Evolutionary conservation across 306 rosid species (phyloP).

Genomic region (Echinosophora koreensis): DNA sequence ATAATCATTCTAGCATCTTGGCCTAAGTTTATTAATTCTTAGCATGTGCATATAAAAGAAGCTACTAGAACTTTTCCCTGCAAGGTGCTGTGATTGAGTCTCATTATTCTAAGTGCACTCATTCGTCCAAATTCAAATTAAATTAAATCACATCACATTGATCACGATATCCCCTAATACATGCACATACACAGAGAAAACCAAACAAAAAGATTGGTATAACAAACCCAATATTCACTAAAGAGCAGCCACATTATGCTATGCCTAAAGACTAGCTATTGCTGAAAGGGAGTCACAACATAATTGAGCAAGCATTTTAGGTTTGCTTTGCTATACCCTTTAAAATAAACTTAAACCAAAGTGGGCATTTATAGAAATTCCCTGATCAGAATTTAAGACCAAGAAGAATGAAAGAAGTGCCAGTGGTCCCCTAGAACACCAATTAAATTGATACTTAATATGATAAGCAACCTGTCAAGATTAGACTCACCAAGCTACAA

Average conservation of each 20-base stretch:
- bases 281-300: slow-evolving; percentile 34
- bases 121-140: slow-evolving; percentile 1
- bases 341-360: slow-evolving; percentile 32
- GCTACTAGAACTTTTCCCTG: not conserved
- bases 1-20: slow-evolving; percentile 17
- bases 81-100: not conserved
- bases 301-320: slow-evolving; percentile 26
- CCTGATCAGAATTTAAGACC: slow-evolving; percentile 44
- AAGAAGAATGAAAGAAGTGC: slow-evolving; percentile 39
- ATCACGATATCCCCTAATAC: not conserved
- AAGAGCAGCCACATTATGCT: slow-evolving; percentile 6
- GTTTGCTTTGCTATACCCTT: slow-evolving; percentile 2
- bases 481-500: slow-evolving; percentile 49
- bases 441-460: slow-evolving; percentile 59
- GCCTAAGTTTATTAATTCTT: not conserved
- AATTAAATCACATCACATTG: slow-evolving; percentile 28
- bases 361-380: slow-evolving; percentile 45
- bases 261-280: slow-evolving; percentile 1
- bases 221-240: slow-evolving; percentile 22
- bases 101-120: slow-evolving; percentile 6
- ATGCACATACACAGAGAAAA: not conserved
- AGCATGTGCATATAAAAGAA: not conserved
- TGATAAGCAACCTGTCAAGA: slow-evolving; percentile 54
- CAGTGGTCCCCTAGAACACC: slow-evolving; percentile 57
- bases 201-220: not conserved